Base-by-base conservation (phyloP, 2,329 filamentous ascomycete genomes). In the Sporothrix luriei region DNA sequence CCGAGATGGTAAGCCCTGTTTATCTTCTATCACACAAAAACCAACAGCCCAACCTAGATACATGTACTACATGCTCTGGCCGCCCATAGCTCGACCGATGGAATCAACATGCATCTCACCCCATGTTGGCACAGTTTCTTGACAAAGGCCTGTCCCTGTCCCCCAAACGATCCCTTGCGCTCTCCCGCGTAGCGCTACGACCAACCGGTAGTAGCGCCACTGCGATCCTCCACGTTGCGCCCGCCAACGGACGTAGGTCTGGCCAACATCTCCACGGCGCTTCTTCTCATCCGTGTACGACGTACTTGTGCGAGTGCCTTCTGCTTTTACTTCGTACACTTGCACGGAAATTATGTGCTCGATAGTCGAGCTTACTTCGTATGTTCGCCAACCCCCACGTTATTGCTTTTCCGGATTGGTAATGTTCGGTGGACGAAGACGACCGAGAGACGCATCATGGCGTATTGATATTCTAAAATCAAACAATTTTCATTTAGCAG, bases 181-280 rank as follows among this genome's bases (percentile, higher is more conserved):
- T n/a, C 59, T 64, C 59, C 59, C 40, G 59, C 43, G 57, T 46
- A 24, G n/a, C 57, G 57, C 57, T 62, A 62, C 40, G 57, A 65
- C 46, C n/a, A 43, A 49, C 19, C 16, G 3, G 55, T 59, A 19
- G 55, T 59, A 59, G 55, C 19, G 55, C 19, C 38, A 19, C 16
- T 59, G 16, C 13, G 26, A 10, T 29, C 29, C 16, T 57, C 26
- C 54, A 57, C 54, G 54, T 19, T 13, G 9, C 5, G 19, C 19
- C 55, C n/a, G 5, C 33, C 55, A 59, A 10, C n/a, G n/a, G 57
- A 46, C 57, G 40, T 43, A 21, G 19, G 48, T 16, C 46, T 48
- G 38, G 38, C 16, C 10, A 29, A n/a, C 10, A n/a, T n/a, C 14
- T 4, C 51, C 13, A 38, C 6, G 46, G 4, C 26, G 57, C 57